A percentile compares a stretch with the other conserved stretches of the same genome.
Conservation (phyloP, 2,329 filamentous ascomycete genomes). For the Celoporthe dispersa region DNA sequence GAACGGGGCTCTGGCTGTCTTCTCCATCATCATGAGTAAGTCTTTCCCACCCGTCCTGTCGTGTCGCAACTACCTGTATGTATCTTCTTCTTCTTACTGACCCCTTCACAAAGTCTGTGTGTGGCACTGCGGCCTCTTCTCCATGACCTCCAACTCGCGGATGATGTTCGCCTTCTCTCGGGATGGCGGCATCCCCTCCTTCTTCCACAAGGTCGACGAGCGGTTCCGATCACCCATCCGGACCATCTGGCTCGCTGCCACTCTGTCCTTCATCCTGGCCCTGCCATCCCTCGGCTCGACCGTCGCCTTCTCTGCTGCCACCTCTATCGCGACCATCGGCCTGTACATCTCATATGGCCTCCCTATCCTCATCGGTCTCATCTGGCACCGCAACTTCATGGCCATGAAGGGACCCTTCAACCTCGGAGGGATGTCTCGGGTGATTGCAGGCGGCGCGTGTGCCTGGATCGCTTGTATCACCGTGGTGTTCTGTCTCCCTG, state of each 20-base stretch:
- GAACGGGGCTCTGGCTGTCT: constrained; percentile 58
- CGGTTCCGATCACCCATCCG: constrained; percentile 54
- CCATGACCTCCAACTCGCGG: constrained; percentile 58
- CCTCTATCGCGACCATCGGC: constrained; percentile 62
- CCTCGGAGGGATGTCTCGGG: constrained; percentile 49
- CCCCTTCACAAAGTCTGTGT: constrained; percentile 49
- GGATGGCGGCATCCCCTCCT: constrained; percentile 58
- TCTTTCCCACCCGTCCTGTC: constrained; percentile 4
- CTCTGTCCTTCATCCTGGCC: constrained; percentile 57
- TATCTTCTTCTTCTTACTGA: neutral
- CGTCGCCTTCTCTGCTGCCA: constrained; percentile 62
- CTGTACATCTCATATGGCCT: constrained; percentile 63
- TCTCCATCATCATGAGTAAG: constrained; percentile 54
- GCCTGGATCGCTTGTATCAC: constrained; percentile 60
- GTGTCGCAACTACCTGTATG: neutral
- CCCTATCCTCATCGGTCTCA: constrained; percentile 58
- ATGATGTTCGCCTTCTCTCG: constrained; percentile 65
- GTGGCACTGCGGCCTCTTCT: constrained; percentile 65
- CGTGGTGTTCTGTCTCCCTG: constrained; percentile 61
- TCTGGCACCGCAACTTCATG: constrained; percentile 55
- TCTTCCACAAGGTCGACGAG: constrained; percentile 58
- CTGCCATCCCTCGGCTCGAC: constrained; percentile 58
- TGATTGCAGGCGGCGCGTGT: constrained; percentile 52
- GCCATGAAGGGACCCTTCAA: constrained; percentile 60
- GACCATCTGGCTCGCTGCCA: constrained; percentile 60